These are phyloP conservation scores for Melocanna baccifera DNA, from an alignment of 176 grass and related monocot species.

Conservation along the genomic window DNA sequence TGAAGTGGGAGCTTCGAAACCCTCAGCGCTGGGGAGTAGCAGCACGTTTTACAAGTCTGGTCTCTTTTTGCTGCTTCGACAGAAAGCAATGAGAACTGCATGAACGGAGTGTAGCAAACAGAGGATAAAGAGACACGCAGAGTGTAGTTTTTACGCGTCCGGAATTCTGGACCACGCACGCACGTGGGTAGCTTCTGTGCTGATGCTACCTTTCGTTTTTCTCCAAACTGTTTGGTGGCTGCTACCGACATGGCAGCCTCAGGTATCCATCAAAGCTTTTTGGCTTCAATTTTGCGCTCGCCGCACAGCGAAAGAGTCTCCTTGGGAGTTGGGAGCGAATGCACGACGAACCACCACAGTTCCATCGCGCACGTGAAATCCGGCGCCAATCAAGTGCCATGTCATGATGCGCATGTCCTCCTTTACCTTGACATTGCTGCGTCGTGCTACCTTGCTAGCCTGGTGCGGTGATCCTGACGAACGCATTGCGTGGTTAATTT, in stretches of 20 bases:
- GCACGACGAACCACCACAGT: background rate
- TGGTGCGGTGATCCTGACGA: background rate
- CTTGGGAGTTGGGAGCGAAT: background rate
- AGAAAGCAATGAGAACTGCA: background rate
- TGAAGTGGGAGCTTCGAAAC: no score
- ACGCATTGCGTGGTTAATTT: background rate
- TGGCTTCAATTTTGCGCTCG: background rate
- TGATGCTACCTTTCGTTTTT: background rate
- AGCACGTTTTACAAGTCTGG: background rate
- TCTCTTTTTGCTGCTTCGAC: conserved; percentile 12
- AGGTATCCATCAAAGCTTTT: background rate
- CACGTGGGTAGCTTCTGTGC: background rate
- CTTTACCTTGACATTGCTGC: background rate
- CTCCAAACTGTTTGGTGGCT: conserved; percentile 14
- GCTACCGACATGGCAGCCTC: background rate
- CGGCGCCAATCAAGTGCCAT: background rate
- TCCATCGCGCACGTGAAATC: background rate
- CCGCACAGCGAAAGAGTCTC: background rate
- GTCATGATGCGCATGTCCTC: background rate
- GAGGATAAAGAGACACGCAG: background rate
- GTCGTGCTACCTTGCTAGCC: background rate
- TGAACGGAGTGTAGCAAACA: background rate
- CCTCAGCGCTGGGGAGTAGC: background rate
- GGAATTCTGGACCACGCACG: background rate
- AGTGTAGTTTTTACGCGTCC: background rate